phyloP scores from a whole-genome alignment of 1,284 basidiomycete genomes.

The Microbotryum scabiosae region DNA sequence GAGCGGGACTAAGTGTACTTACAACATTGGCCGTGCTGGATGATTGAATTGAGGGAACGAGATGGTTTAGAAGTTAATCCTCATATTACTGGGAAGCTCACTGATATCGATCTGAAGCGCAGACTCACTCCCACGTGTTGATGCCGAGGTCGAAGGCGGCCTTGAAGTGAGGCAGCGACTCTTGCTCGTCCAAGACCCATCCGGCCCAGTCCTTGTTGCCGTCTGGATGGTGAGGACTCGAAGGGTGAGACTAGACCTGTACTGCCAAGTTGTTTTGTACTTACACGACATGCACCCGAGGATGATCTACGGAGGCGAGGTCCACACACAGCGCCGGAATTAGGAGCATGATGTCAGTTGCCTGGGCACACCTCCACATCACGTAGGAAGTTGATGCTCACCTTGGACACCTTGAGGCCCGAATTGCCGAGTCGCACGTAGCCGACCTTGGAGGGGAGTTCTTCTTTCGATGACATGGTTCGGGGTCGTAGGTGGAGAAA shows the following conservation, averaged over 20 bases:
- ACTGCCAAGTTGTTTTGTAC: neutral
- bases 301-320: constrained; percentile 36
- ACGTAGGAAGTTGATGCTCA: neutral
- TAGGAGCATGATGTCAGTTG: too few species aligned
- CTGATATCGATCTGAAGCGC: too few species aligned
- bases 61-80: too few species aligned
- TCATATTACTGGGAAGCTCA: too few species aligned
- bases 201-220: constrained; percentile 5
- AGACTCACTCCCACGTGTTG: constrained; percentile 43
- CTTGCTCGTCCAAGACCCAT: constrained; percentile 55
- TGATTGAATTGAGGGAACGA: neutral
- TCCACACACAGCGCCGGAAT: neutral
- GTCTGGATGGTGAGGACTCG: neutral
- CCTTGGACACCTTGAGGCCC: constrained; percentile 49
- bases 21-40: constrained; percentile 58
- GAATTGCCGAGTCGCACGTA: constrained; percentile 48
- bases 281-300: constrained; percentile 44
- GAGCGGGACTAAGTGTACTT: constrained; percentile 20
- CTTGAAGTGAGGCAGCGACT: constrained; percentile 53
- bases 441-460: constrained; percentile 6
- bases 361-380: too few species aligned
- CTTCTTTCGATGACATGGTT: neutral
- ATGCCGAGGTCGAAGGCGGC: constrained; percentile 53
- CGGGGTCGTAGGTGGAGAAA: neutral
- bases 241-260: neutral